These are phyloP conservation scores for Megacollybia platyphylla DNA, from an alignment of 1,284 basidiomycete genomes.

Conservation along the genomic window DNA sequence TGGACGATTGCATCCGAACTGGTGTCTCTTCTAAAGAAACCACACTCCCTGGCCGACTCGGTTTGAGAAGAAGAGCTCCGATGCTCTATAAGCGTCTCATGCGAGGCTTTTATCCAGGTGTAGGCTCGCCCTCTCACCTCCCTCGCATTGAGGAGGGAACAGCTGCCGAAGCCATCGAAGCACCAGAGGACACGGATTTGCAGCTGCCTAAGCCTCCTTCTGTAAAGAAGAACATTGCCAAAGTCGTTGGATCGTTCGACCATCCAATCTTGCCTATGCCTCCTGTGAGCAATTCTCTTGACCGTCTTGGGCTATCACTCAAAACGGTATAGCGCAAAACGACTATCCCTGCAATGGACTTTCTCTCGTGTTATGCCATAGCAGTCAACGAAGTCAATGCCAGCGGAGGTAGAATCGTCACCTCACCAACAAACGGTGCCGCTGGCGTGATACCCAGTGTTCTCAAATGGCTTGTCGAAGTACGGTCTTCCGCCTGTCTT, in stretches of 20 bases:
- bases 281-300: slow-evolving; percentile 34
- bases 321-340: slow-evolving; percentile 47
- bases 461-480: slow-evolving; percentile 79
- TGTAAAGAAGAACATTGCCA: slow-evolving; percentile 23
- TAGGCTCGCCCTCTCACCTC: slow-evolving; percentile 23
- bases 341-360: slow-evolving; percentile 88
- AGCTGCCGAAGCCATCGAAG: slow-evolving; percentile 27
- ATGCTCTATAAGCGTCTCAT: slow-evolving; percentile 81
- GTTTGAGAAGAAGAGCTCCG: slow-evolving; percentile 70
- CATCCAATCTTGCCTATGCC: slow-evolving; percentile 79
- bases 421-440: slow-evolving; percentile 83
- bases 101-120: slow-evolving; percentile 72
- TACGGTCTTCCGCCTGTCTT: slow-evolving; percentile 11
- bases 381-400: slow-evolving; percentile 90
- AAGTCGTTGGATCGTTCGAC: slow-evolving; percentile 68
- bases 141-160: slow-evolving; percentile 32
- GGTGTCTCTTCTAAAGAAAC: slow-evolving; percentile 75
- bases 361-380: slow-evolving; percentile 86
- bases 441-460: slow-evolving; percentile 90
- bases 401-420: slow-evolving; percentile 86
- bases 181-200: slow-evolving; percentile 10
- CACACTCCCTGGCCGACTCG: slow-evolving; percentile 77
- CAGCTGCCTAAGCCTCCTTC: slow-evolving; percentile 1
- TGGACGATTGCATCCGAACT: slow-evolving; percentile 87
- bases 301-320: neutral